Percentiles rank a stretch among this genome's conserved stretches.
phyloP scores from a whole-genome alignment of 495 filamentous ascomycete species.

The Xanthoparmelia taractica region DNA sequence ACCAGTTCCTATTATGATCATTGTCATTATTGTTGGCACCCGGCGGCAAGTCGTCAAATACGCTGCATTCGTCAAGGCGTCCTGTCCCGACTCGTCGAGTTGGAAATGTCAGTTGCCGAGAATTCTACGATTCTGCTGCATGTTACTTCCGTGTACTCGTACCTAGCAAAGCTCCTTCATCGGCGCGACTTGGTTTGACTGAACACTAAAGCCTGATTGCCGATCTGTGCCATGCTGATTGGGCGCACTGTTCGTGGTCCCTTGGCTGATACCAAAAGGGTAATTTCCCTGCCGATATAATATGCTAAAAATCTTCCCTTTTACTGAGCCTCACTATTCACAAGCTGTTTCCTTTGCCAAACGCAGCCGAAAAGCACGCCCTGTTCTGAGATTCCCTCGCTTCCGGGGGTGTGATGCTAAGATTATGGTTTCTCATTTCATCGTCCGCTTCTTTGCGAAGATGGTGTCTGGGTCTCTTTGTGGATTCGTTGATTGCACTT shows the following conservation, averaged over 20 bases:
- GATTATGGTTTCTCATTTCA: not conserved
- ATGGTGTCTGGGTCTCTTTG: not conserved
- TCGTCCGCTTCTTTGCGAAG: not conserved
- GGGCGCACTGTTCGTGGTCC: not conserved
- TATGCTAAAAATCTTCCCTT: not conserved
- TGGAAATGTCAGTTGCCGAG: not conserved
- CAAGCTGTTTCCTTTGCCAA: not conserved
- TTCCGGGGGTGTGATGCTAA: not conserved
- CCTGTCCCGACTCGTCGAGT: not conserved
- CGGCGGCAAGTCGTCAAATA: not conserved
- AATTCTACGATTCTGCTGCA: not conserved
- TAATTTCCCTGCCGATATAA: not conserved
- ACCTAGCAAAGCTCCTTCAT: not conserved
- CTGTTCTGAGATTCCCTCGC: not conserved
- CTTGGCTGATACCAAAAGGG: not conserved
- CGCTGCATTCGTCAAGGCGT: not conserved
- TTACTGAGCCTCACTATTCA: conserved; percentile 3
- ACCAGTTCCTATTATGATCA: no score
- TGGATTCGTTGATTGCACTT: not conserved
- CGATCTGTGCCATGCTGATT: not conserved
- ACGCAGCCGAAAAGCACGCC: not conserved
- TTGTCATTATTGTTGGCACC: not conserved
- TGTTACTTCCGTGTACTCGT: not conserved
- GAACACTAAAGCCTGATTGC: not conserved
- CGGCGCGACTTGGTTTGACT: not conserved